Percentiles rank a stretch among this genome's conserved stretches.
phyloP scores from a whole-genome alignment of 164 flowering plant genomes.

The Liriodendron chinense region DNA sequence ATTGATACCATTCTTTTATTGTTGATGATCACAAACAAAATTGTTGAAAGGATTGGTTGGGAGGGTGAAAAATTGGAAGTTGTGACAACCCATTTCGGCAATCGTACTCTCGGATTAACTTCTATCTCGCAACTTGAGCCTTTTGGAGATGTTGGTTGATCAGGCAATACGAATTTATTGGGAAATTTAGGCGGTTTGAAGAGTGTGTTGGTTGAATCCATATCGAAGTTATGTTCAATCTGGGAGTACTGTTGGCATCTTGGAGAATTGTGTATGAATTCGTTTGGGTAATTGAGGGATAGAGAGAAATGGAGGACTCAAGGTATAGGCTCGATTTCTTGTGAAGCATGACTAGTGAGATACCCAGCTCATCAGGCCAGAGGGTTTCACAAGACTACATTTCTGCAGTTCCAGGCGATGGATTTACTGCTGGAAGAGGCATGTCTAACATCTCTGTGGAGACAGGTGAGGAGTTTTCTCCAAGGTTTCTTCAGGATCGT shows the following conservation, averaged over 20 bases:
- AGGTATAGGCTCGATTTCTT: not conserved
- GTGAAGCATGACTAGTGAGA: conserved; percentile 38
- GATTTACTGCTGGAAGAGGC: conserved; percentile 12
- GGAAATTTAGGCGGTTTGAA: not conserved
- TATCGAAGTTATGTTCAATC: not conserved
- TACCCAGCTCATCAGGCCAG: conserved; percentile 29
- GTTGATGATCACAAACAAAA: not conserved
- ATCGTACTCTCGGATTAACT: not conserved
- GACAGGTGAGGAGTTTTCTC: conserved; percentile 83
- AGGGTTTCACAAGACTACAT: conserved; percentile 22
- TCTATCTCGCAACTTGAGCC: not conserved
- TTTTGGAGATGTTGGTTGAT: not conserved
- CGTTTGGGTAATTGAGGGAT: not conserved
- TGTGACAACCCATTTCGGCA: not conserved
- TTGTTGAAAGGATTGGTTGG: not conserved
- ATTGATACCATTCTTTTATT: not conserved
- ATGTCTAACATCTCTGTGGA: conserved; percentile 48
- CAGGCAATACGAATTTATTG: not conserved
- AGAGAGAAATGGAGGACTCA: conserved; percentile 5
- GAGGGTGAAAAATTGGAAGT: not conserved
- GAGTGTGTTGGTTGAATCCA: not conserved
- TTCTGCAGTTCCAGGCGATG: conserved; percentile 10
- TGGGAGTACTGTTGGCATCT: not conserved
- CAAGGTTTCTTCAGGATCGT: conserved; percentile 54
- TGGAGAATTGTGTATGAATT: not conserved